Percentiles rank a stretch among this genome's conserved stretches.
These are phyloP conservation scores for Phytophthora palmivora DNA, from an alignment of 352 stramenopile genomes.

Conservation along the genomic window DNA sequence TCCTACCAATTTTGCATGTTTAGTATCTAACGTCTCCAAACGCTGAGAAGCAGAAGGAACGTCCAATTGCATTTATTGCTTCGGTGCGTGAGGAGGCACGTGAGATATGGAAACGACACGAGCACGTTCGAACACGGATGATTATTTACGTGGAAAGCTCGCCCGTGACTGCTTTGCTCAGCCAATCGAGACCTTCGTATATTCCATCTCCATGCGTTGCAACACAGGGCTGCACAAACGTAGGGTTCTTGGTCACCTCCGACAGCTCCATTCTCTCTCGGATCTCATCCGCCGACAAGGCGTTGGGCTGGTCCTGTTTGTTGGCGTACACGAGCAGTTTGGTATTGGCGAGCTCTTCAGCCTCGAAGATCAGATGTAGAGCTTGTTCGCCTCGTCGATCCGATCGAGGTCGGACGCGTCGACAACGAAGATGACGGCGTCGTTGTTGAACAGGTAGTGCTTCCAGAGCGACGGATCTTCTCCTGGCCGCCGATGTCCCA, in stretches of 20 bases:
- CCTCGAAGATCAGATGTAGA: constrained; percentile 49
- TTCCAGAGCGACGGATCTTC: constrained; percentile 63
- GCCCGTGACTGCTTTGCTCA: constrained; percentile 44
- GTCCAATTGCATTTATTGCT: not conserved
- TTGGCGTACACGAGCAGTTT: constrained; percentile 63
- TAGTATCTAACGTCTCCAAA: too few species aligned
- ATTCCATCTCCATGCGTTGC: constrained; percentile 45
- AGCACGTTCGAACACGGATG: not conserved
- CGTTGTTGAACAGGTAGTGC: constrained; percentile 70
- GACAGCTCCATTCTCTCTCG: constrained; percentile 41
- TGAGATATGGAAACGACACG: not conserved
- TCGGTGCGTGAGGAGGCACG: not conserved
- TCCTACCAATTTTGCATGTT: too few species aligned
- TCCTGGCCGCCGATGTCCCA: constrained; percentile 85
- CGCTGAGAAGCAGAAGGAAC: too few species aligned
- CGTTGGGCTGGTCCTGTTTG: constrained; percentile 54
- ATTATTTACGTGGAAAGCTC: constrained; percentile 21
- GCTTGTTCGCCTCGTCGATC: constrained; percentile 52
- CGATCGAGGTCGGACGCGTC: constrained; percentile 65
- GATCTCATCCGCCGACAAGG: constrained; percentile 41
- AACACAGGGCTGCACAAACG: constrained; percentile 41
- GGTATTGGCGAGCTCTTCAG: constrained; percentile 46
- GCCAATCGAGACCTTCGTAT: constrained; percentile 61
- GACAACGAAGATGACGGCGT: constrained; percentile 88
- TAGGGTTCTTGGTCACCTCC: constrained; percentile 45